These are phyloP conservation scores for Talaromyces liani DNA, from an alignment of 495 filamentous ascomycete genomes.

Conservation along the genomic window DNA sequence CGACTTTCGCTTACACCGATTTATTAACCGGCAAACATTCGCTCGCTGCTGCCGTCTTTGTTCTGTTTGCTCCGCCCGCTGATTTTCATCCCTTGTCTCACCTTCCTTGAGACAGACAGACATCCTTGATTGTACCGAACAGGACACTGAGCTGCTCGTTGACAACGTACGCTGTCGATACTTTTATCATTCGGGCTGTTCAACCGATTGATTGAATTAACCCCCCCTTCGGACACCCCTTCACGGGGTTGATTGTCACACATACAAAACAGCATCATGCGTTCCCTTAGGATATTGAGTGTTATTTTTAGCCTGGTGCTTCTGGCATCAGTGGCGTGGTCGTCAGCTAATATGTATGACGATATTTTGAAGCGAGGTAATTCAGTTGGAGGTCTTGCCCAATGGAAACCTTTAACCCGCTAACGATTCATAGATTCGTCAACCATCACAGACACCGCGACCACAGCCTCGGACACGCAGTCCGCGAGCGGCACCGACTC, in stretches of 20 bases:
- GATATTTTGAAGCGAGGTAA: conserved; percentile 2
- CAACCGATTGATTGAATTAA: not conserved
- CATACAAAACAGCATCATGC: conserved; percentile 21
- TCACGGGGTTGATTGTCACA: not conserved
- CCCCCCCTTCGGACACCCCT: conserved; percentile 3
- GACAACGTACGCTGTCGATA: not conserved
- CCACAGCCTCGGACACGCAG: not conserved
- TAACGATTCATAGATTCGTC: not conserved
- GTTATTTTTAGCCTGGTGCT: conserved; percentile 35
- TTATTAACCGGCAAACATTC: not conserved
- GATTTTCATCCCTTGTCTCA: conserved; percentile 17
- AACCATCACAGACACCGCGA: not conserved
- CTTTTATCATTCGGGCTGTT: not conserved
- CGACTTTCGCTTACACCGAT: not conserved
- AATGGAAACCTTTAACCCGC: not conserved
- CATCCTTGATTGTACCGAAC: not conserved
- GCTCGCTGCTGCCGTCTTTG: not conserved
- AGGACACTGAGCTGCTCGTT: not conserved
- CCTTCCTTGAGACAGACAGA: not conserved
- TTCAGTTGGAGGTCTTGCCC: not conserved
- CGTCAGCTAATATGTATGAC: conserved; percentile 24
- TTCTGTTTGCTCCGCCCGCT: conserved; percentile 6
- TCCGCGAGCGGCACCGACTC: conserved; percentile 12
- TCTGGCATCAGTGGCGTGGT: conserved; percentile 42
- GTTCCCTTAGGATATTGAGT: conserved; percentile 21